Evolutionary conservation across 495 filamentous ascomycete species (phyloP).

Genomic region (Saxophila tyrrhenica): DNA sequence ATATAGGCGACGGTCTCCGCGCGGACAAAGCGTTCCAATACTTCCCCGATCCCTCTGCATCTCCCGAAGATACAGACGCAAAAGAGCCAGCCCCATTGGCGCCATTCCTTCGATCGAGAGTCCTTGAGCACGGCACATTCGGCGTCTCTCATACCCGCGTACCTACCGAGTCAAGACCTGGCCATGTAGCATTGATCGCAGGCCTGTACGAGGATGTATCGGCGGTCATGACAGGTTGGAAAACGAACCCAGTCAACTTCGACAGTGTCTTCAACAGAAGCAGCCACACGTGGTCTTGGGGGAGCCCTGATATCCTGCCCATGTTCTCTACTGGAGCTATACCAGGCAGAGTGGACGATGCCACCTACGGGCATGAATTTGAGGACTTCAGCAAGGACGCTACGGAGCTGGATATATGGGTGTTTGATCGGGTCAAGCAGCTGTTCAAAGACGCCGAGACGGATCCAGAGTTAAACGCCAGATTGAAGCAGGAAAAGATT

Average conservation of each 20-base stretch:
- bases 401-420: conserved; percentile 76
- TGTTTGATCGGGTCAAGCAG: conserved; percentile 84
- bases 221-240: conserved; percentile 95
- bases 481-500: conserved; percentile 68
- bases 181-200: conserved; percentile 95
- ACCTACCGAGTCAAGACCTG: conserved; percentile 92
- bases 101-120: conserved; percentile 85
- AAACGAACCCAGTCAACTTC: conserved; percentile 95
- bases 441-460: conserved; percentile 68
- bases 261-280: conserved; percentile 98
- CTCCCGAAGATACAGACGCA: conserved; percentile 37
- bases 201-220: conserved; percentile 98
- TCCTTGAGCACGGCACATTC: conserved; percentile 87
- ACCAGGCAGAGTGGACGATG: conserved; percentile 74
- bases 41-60: conserved; percentile 77
- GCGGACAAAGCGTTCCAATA: conserved; percentile 97
- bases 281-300: conserved; percentile 97
- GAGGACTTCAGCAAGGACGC: conserved; percentile 88
- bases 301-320: conserved; percentile 89
- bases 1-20: conserved; percentile 74
- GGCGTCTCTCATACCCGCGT: conserved; percentile 97
- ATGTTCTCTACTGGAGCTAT: conserved; percentile 95
- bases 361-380: conserved; percentile 67
- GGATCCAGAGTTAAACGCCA: conserved; percentile 64
- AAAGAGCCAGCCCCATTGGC: conserved; percentile 60